Evolutionary conservation across 2,329 filamentous ascomycete genomes (phyloP).

Genomic region (Cladosporium sp.): DNA sequence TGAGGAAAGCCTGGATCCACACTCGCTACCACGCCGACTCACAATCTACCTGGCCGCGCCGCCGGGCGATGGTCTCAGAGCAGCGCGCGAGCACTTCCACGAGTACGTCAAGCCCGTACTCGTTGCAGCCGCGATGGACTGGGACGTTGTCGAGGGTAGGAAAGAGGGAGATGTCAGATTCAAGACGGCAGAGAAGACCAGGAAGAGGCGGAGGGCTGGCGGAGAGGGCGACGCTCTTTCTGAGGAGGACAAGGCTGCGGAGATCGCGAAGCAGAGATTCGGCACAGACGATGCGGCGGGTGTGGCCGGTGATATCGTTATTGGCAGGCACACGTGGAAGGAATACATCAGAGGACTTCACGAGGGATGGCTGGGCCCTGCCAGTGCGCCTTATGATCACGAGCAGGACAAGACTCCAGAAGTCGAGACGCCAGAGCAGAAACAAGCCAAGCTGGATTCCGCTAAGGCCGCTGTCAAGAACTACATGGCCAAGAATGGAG

Average conservation of each 20-base stretch:
- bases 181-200: constrained; percentile 80
- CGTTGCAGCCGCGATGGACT: constrained; percentile 86
- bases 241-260: constrained; percentile 57
- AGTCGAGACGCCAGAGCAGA: constrained; percentile 17
- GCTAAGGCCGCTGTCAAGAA: neutral
- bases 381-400: constrained; percentile 58
- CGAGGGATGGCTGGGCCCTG: constrained; percentile 91
- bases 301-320: constrained; percentile 77
- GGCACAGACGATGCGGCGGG: constrained; percentile 72
- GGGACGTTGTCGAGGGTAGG: constrained; percentile 91
- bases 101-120: constrained; percentile 94
- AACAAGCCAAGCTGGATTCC: constrained; percentile 9
- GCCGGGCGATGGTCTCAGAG: constrained; percentile 78
- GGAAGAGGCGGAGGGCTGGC: constrained; percentile 62
- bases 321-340: constrained; percentile 94
- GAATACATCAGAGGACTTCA: constrained; percentile 92
- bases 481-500: neutral
- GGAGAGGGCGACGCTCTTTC: constrained; percentile 50
- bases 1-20: constrained; percentile 69
- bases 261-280: constrained; percentile 63
- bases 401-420: constrained; percentile 25
- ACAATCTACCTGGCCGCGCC: constrained; percentile 84
- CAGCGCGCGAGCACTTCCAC: constrained; percentile 91
- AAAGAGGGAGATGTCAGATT: constrained; percentile 91
- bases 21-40: constrained; percentile 76